Conservation (phyloP, 1,284 basidiomycete genomes). For the Erythrobasidium hasegawianum region DNA sequence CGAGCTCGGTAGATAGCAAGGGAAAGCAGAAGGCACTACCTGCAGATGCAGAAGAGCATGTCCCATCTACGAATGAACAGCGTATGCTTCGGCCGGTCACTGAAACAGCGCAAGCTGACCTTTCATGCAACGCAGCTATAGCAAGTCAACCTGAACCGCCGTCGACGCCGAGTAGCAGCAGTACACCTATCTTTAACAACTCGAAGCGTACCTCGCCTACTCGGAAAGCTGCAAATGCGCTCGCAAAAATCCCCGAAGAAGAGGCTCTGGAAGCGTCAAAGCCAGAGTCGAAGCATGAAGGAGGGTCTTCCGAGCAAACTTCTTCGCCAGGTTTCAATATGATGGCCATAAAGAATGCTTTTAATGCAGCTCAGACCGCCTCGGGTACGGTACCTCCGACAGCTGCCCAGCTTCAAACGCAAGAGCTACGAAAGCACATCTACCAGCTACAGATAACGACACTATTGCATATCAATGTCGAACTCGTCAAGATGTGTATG, state of each 20-base stretch:
- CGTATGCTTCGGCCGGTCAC: too few species aligned
- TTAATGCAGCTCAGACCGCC: background rate
- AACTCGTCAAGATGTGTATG: conserved; percentile 30
- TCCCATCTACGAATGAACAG: too few species aligned
- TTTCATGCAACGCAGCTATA: background rate
- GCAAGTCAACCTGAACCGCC: background rate
- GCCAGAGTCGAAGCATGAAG: background rate
- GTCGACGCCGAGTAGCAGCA: background rate
- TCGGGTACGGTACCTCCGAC: background rate
- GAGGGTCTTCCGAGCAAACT: background rate
- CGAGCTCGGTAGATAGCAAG: background rate
- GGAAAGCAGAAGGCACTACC: background rate
- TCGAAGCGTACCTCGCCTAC: conserved; percentile 26
- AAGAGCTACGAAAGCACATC: conserved; percentile 21
- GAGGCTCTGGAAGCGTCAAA: conserved; percentile 12
- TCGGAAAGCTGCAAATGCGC: background rate
- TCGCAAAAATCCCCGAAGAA: conserved; percentile 26
- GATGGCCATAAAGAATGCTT: background rate
- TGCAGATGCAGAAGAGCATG: too few species aligned
- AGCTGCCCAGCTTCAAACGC: conserved; percentile 16
- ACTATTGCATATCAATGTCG: conserved; percentile 24
- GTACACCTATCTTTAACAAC: conserved; percentile 10
- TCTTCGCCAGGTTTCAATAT: too few species aligned
- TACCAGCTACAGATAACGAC: conserved; percentile 23
- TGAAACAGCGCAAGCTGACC: background rate